Evolutionary conservation across 129 eudicot genomes (phyloP), one percentile per base, ranked within the genome.

Genomic region (Pulicaria dysenterica): DNA sequence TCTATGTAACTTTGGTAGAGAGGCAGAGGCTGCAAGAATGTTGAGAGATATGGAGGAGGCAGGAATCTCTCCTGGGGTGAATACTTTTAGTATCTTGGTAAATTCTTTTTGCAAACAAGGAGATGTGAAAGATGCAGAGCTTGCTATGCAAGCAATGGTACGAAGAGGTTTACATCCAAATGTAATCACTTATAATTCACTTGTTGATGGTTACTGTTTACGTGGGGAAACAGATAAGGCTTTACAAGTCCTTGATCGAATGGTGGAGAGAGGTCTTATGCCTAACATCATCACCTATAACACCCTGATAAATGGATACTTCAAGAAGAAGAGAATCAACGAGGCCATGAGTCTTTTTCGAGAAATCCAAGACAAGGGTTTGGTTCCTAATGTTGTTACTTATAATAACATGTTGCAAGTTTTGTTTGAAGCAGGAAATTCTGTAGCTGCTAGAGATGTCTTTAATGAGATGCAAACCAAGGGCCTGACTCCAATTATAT

Each of bases 201-300:
- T 77, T 2, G 53, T 77, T 1, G 72, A 77, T 62, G 90, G 90
- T 37, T 82, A 85, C 37, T 85, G 89, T 85, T 64, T 74, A 48
- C 56, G 76, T 14, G 89, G 81, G 38, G 63, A 78, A 62, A 14
- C 74, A 37, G 81, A 46, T 14, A 13, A 74, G 16, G 85, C 83
- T 0, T 12, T 38, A 6, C 13, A 75, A 16, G 77, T 81, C 69
- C 31, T 81, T 15, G 58, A 58, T 19, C n/a, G 19, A 3, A 70
- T 81, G 81, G 47, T 55, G 53, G 57, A 62, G 53, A 67, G 13
- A 10, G 41, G 60, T 44, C 11, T 75, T 61, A 17, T n/a, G 16
- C 75, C 79, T 10, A 12, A 79, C 48, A 66, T 79, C 13, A 40
- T 79, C 67, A 79, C 79, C 11, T 79, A 65, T 59, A 42, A 8